A percentile compares a stretch with the other conserved stretches of the same genome.
These are phyloP conservation scores for Fusarium nelsonii DNA, from an alignment of 2,329 filamentous ascomycete species.

Conservation along the genomic window DNA sequence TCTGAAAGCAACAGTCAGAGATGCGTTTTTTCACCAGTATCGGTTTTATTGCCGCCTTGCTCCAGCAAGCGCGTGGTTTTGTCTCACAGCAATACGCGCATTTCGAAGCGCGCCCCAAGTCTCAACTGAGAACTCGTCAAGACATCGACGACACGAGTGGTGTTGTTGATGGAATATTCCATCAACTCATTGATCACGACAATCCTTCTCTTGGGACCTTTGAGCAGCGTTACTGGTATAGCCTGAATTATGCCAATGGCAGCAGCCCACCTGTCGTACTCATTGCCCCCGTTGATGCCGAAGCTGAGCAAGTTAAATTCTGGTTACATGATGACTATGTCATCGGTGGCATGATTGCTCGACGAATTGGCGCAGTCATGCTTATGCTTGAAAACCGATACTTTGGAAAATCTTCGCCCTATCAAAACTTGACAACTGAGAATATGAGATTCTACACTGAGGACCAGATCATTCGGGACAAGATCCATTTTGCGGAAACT, in stretches of 20 bases:
- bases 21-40: neutral
- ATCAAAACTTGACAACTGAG: neutral
- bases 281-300: neutral
- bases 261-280: conserved; percentile 1
- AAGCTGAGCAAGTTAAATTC: conserved; percentile 12
- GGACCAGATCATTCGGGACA: conserved; percentile 10
- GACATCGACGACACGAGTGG: neutral
- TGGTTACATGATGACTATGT: conserved; percentile 14
- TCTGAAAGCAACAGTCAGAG: neutral
- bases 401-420: conserved; percentile 11
- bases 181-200: conserved; percentile 9
- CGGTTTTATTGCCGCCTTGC: neutral
- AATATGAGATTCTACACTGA: conserved; percentile 10
- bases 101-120: neutral
- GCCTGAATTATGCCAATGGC: conserved; percentile 10
- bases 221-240: conserved; percentile 17
- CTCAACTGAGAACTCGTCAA: neutral
- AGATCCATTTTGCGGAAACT: conserved; percentile 6
- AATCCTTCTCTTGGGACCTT: conserved; percentile 7
- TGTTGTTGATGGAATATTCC: neutral
- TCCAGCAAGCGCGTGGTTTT: neutral
- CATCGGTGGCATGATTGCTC: conserved; percentile 15
- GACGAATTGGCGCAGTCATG: conserved; percentile 5
- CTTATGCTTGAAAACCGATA: conserved; percentile 7
- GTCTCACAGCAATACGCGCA: neutral